Evolutionary conservation across 2,329 filamentous ascomycete genomes (phyloP).

Genomic region (Neonectria sp.): DNA sequence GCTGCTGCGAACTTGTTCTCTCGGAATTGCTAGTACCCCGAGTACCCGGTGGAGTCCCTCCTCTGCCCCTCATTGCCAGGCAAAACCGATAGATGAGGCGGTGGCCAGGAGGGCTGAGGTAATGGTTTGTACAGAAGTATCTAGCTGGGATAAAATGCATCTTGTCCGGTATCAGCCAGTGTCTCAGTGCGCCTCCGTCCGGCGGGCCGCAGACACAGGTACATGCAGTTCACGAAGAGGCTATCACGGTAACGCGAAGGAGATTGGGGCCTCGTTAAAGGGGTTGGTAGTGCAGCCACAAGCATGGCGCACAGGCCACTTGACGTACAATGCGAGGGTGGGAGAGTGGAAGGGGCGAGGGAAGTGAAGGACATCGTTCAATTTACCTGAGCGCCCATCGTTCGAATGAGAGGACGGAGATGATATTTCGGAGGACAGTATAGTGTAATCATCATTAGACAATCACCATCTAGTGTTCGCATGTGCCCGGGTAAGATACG

Average conservation of each 20-base stretch:
- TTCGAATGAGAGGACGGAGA: slow-evolving; percentile 14
- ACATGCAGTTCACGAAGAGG: slow-evolving; percentile 37
- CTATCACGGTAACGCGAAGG: slow-evolving; percentile 39
- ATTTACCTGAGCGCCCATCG: slow-evolving; percentile 5
- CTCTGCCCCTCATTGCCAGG: slow-evolving; percentile 25
- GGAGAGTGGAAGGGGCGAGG: slow-evolving; percentile 25
- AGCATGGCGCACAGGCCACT: slow-evolving; percentile 17
- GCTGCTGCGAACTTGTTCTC: slow-evolving; percentile 21
- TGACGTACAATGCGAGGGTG: slow-evolving; percentile 8
- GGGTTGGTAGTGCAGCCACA: slow-evolving; percentile 45
- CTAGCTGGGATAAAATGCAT: slow-evolving; percentile 8
- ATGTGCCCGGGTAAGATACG: slow-evolving; percentile 9
- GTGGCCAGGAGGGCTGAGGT: slow-evolving; percentile 36
- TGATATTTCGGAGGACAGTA: slow-evolving; percentile 15
- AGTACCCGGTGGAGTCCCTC: slow-evolving; percentile 21
- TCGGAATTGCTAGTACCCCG: slow-evolving; percentile 35
- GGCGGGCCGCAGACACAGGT: slow-evolving; percentile 39
- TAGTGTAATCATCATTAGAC: slow-evolving; percentile 23
- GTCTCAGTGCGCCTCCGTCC: slow-evolving; percentile 28
- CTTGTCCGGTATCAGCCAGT: slow-evolving; percentile 4
- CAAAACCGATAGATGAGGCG: slow-evolving; percentile 25
- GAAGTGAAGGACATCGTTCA: slow-evolving; percentile 6
- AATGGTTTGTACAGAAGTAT: slow-evolving; percentile 37
- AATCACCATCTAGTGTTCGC: slow-evolving; percentile 8
- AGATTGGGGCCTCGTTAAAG: slow-evolving; percentile 47